phyloP scores from a whole-genome alignment of 768 basidiomycete species.

The Mycena metata region DNA sequence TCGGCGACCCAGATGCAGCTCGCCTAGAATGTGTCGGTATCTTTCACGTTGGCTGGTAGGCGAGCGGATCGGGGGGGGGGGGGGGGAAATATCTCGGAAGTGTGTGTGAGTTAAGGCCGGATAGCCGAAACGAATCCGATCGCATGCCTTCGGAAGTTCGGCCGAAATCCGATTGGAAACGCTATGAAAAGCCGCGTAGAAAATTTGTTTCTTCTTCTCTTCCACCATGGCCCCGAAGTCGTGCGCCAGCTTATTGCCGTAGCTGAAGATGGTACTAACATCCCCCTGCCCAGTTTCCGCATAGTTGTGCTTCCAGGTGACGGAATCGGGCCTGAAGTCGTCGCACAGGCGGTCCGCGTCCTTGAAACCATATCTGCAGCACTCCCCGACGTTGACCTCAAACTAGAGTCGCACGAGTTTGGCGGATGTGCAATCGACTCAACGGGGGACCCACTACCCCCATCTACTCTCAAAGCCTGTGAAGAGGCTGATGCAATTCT shows the following conservation, averaged over 20 bases:
- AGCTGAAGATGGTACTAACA: conserved; percentile 2
- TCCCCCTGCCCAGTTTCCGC: conserved; percentile 70
- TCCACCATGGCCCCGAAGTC: conserved; percentile 58
- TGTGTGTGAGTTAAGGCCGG: too few species aligned
- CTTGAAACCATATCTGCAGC: conserved; percentile 77
- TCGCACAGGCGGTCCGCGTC: conserved; percentile 86
- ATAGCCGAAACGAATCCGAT: too few species aligned
- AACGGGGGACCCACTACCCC: conserved; percentile 86
- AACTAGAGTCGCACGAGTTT: conserved; percentile 82
- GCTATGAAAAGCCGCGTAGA: background rate
- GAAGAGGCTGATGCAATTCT: conserved; percentile 95
- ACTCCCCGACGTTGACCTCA: conserved; percentile 76
- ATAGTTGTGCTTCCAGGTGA: conserved; percentile 95
- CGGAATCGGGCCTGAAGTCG: conserved; percentile 97
- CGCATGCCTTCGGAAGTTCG: too few species aligned
- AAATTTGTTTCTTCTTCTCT: background rate
- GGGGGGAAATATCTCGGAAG: too few species aligned
- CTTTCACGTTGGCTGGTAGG: too few species aligned
- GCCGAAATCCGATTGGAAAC: too few species aligned
- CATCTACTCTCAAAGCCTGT: conserved; percentile 89
- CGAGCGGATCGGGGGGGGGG: too few species aligned
- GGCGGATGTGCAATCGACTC: conserved; percentile 96
- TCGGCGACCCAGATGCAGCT: too few species aligned
- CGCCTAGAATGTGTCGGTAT: too few species aligned
- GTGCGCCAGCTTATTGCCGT: conserved; percentile 46